Evolutionary conservation across 2,329 filamentous ascomycete genomes (phyloP).

Genomic region (Cercospora berteroae): DNA sequence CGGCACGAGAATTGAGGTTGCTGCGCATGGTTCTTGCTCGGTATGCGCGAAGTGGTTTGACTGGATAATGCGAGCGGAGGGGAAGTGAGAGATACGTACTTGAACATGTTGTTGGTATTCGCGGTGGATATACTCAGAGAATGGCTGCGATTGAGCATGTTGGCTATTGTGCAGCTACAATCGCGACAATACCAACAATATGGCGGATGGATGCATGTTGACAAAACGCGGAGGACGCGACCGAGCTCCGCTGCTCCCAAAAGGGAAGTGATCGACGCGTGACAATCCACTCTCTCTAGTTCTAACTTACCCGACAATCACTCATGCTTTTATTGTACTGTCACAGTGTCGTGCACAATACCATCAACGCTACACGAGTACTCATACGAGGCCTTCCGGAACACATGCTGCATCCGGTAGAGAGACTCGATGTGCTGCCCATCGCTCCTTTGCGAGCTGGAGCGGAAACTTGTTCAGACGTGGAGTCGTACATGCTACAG

Average conservation of each 20-base stretch:
- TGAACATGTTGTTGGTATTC: neutral
- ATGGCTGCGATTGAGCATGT: conserved; percentile 1
- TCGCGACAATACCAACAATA: neutral
- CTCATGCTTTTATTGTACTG: neutral
- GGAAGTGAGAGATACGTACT: neutral
- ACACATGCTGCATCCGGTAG: too few relatives aligned
- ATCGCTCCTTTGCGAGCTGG: neutral
- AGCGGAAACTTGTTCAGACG: neutral
- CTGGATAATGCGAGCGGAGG: neutral
- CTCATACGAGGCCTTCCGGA: neutral
- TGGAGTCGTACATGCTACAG: neutral
- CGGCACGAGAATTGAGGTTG: neutral
- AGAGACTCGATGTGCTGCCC: neutral
- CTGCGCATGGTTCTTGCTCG: neutral
- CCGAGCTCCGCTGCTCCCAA: neutral
- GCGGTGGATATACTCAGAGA: neutral
- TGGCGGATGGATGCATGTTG: neutral
- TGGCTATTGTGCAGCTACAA: neutral
- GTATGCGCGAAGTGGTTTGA: neutral
- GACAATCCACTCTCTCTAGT: too few relatives aligned
- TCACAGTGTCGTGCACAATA: neutral
- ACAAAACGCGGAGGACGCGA: neutral
- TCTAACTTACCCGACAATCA: too few relatives aligned
- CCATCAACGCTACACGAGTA: neutral
- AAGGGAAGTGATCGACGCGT: neutral